Evolutionary conservation across 768 basidiomycete species (phyloP), one percentile per base, ranked within the genome.

Genomic region (Russula sp.): DNA sequence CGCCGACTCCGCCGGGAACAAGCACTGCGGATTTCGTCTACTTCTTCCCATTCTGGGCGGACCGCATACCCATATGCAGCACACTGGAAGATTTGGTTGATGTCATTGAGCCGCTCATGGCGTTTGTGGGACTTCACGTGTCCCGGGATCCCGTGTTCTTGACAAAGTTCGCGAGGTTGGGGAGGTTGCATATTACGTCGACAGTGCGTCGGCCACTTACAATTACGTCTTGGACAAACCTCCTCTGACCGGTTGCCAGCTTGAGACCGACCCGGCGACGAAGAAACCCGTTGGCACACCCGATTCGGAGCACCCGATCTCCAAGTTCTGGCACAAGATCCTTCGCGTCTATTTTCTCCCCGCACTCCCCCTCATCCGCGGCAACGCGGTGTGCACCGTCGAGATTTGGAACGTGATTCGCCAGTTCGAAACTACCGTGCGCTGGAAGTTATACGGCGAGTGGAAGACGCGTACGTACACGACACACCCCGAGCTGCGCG

Each of bases 371-470:
- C 81, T 96, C 52, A 87, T 93, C 62, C 83, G 86, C 35, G 87
- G 88, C 42, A 94, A 94, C 70, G 88, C 93, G 7, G 88, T 93
- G 27, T 91, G 88, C 73, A 90, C 92, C 32, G 87, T 89, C 50
- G 95, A 98, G 69, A 80, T 98, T 8, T 99, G 97, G 97, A 85
- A 86, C 62, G 85, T 98, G 56, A 82, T 98, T 53, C 80, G 85
- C 45, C 83, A 85, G 65, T 91, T 88, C 71, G 87, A 90, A 60
- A 86, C 86, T 57, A 83, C 86, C 6, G 77, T 82, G 27, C 91
- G 97, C 9, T 99, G 94, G 88, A 82, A 81, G 52, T 78, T 99
- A 37, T 99, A 99, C 70, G 97, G 94, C 47, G 95, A 98, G 77
- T 98, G 97, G 97, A 89, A 88, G 73, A 78, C 83, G 42, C 77